These are phyloP conservation scores for Filobasidium floriforme DNA, from an alignment of 768 basidiomycete species.

Conservation along the genomic window DNA sequence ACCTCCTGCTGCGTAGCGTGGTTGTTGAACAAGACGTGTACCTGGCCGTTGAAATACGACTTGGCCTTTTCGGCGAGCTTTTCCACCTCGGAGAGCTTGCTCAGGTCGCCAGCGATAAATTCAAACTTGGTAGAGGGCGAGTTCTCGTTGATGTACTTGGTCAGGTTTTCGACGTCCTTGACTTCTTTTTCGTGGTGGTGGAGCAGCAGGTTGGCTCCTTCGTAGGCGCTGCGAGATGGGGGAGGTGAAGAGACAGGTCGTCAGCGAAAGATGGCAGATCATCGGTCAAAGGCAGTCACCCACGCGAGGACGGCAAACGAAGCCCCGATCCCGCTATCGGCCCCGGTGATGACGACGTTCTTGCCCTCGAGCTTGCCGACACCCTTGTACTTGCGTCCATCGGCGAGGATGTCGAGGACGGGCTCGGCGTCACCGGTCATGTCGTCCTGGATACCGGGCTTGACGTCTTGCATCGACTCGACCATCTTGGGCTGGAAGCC, in stretches of 20 bases:
- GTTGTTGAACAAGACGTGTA: conserved; percentile 59
- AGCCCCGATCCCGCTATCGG: conserved; percentile 53
- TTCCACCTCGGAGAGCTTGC: conserved; percentile 46
- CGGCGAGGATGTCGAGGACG: conserved; percentile 48
- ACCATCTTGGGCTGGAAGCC: conserved; percentile 36
- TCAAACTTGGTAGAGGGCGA: conserved; percentile 47
- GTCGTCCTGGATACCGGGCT: conserved; percentile 35
- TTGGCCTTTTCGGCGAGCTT: conserved; percentile 48
- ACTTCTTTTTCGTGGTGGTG: conserved; percentile 55
- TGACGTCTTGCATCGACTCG: conserved; percentile 38
- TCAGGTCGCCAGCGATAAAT: conserved; percentile 47
- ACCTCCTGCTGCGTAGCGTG: conserved; percentile 51
- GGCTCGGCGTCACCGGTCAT: conserved; percentile 34
- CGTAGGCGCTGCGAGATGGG: conserved; percentile 45
- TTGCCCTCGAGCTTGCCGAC: conserved; percentile 51
- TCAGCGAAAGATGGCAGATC: conserved; percentile 30
- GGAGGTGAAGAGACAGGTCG: conserved; percentile 33
- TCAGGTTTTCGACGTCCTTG: conserved; percentile 48
- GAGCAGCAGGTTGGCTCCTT: conserved; percentile 47
- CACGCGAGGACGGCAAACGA: conserved; percentile 48
- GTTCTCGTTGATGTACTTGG: conserved; percentile 46
- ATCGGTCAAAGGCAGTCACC: neutral
- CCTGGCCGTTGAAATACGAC: conserved; percentile 37
- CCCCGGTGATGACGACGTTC: conserved; percentile 52
- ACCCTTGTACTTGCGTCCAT: conserved; percentile 42